Base-by-base conservation (phyloP, 768 basidiomycete genomes). In the Leccinum fibrillosum region DNA sequence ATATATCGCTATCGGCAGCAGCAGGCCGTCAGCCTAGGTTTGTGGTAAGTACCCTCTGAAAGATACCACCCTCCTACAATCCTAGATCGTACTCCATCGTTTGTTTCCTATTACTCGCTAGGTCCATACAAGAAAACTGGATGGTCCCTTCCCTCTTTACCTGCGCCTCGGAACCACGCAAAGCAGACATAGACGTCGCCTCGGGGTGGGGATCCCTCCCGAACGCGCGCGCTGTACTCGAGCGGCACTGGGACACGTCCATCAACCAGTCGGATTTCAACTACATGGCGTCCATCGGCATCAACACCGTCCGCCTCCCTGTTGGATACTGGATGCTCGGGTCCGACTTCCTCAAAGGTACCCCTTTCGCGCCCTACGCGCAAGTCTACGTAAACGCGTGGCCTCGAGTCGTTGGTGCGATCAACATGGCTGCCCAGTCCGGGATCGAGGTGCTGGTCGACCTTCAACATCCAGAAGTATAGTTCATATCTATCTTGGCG, bases 81-180 rank as follows among this genome's bases (percentile, higher is more conserved):
- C 17, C 7, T 3, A n/a, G 2, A 39, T 9, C 8, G 17, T 39
- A 8, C 37, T 39, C 17, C 37, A 17, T 21, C 37, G 21, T 12
- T 4, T 10, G 7, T 21, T 15, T 8, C 12, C 8, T 8, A 12
- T 32, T 3, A 9, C 1, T 25, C 9, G 34, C 1, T 52, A 86
- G 85, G 85, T 88, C 89, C 65, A 86, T 88, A 6, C 82, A 85
- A 56, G 88, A 91, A 69, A 73, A 78, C 21, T 91, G 89, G 88
- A 88, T 90, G 84, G 82, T 82, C 1, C 85, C 86, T 4, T 85
- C 85, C 32, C 55, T 86, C 28, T 90, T 88, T 66, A 62, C 65
- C 4, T 85, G 85, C 55, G 86, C 88, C 3, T 66, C 75, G 21
- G 86, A 78, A 4, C 63, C 75, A 13, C 74, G 76, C 63, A 64